phyloP scores from a whole-genome alignment of 139 green algal genomes.

The Chlamydomonas urium region DNA sequence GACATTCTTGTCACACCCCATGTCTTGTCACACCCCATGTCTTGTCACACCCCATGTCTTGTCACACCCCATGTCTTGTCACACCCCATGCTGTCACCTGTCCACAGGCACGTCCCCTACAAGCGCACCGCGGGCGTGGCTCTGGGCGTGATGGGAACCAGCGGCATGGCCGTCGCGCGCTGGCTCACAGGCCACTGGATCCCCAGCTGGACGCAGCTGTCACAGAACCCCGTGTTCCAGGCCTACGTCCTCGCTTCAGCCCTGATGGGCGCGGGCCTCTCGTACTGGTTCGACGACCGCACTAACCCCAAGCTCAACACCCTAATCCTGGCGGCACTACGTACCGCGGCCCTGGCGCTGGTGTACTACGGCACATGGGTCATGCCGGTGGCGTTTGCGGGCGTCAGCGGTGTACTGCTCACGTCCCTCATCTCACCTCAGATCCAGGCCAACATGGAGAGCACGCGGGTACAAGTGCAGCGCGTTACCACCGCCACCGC shows the following conservation, averaged over 20 bases:
- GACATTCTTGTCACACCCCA: too few relatives aligned
- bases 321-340: slow-evolving; percentile 31
- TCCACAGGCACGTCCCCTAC: neutral
- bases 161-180: neutral
- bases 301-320: slow-evolving; percentile 40
- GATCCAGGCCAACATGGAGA: neutral
- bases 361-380: slow-evolving; percentile 39
- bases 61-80: too few relatives aligned
- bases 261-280: slow-evolving; percentile 22
- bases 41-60: too few relatives aligned
- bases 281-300: slow-evolving; percentile 38
- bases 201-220: slow-evolving; percentile 12
- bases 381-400: slow-evolving; percentile 8
- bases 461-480: neutral
- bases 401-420: slow-evolving; percentile 10
- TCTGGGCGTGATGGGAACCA: neutral
- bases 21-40: too few relatives aligned
- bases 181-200: slow-evolving; percentile 19
- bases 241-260: slow-evolving; percentile 19
- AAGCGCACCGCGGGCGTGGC: neutral
- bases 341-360: slow-evolving; percentile 22
- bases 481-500: neutral
- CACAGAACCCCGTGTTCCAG: slow-evolving; percentile 15
- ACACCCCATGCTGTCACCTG: too few relatives aligned
- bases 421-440: slow-evolving; percentile 3